Evolutionary conservation across 225 moss, liverwort and hornwort genomes (phyloP).

Genomic region (Pseudoscleropodium purum): DNA sequence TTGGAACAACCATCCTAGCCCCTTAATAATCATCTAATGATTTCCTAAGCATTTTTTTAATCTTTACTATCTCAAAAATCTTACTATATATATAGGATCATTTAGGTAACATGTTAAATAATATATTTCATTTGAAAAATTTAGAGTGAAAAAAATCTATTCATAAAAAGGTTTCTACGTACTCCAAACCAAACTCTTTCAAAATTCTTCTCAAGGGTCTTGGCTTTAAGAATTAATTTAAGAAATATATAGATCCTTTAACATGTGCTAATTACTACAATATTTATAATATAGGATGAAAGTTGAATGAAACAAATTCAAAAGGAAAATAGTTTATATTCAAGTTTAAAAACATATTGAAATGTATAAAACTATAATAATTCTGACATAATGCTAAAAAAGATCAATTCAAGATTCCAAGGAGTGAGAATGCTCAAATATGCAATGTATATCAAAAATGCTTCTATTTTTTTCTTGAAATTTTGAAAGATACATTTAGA

Average conservation of each 20-base stretch:
- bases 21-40: too few species aligned
- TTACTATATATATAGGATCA: accelerated
- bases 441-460: too few species aligned
- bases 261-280: accelerated
- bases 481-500: not conserved
- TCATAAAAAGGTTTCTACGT: not conserved
- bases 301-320: too few species aligned
- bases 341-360: not conserved
- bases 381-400: accelerated
- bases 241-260: accelerated
- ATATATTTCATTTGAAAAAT: accelerated
- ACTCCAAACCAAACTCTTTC: accelerated
- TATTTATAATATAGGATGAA: not conserved
- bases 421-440: not conserved
- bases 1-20: too few species aligned
- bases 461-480: too few species aligned
- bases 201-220: not conserved
- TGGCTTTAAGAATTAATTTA: not conserved
- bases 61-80: accelerated
- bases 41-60: accelerated
- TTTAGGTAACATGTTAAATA: not conserved
- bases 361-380: not conserved
- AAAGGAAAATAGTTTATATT: not conserved
- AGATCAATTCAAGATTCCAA: not conserved
- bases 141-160: accelerated